A percentile compares a stretch with the other conserved stretches of the same genome.
phyloP scores from a whole-genome alignment of 257 asterid genomes.

The Gentiana macrophylla region DNA sequence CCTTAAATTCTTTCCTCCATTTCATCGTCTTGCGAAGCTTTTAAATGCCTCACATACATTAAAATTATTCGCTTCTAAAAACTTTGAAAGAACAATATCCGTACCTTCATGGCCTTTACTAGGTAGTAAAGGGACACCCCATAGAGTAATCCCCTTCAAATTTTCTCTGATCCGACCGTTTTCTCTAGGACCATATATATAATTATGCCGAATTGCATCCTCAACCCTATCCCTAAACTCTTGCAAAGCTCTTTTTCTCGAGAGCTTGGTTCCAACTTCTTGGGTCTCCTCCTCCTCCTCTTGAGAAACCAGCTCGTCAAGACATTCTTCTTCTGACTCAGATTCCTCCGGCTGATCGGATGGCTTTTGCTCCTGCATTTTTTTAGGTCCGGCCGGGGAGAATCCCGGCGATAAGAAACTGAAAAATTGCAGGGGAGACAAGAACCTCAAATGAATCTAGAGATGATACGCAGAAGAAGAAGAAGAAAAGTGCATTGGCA shows the following conservation, averaged over 20 bases:
- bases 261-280: conserved; percentile 14
- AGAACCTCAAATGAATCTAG: conserved; percentile 3
- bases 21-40: conserved; percentile 42
- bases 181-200: conserved; percentile 23
- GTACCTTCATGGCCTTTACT: conserved; percentile 36
- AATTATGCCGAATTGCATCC: conserved; percentile 45
- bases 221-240: conserved; percentile 52
- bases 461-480: no score
- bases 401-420: conserved; percentile 22
- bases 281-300: conserved; percentile 10
- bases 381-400: conserved; percentile 7
- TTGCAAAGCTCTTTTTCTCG: conserved; percentile 26
- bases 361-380: conserved; percentile 25
- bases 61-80: conserved; percentile 48
- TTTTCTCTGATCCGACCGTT: conserved; percentile 1
- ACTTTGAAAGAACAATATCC: conserved; percentile 45
- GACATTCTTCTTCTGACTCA: conserved; percentile 2
- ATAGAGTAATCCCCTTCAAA: conserved; percentile 25
- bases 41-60: conserved; percentile 47
- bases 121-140: conserved; percentile 76
- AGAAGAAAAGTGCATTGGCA: conserved; percentile 1
- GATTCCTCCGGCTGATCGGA: conserved; percentile 2
- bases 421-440: conserved; percentile 16
- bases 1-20: conserved; percentile 48
- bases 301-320: conserved; percentile 6